Evolutionary conservation across 1,139 yeast species (phyloP).

Genomic region (Geotrichum reessii): DNA sequence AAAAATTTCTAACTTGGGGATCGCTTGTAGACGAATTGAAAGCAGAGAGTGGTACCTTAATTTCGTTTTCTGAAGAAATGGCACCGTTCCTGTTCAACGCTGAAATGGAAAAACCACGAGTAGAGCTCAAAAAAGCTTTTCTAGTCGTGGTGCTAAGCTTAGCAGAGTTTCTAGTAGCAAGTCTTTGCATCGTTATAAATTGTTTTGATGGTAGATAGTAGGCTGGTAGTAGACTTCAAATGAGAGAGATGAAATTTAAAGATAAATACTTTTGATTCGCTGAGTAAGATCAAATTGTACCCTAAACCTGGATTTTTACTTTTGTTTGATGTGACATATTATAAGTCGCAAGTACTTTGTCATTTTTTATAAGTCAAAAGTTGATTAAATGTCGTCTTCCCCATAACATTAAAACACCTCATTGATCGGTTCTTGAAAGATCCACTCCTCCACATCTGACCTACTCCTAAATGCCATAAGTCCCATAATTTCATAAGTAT

Average conservation of each 20-base stretch:
- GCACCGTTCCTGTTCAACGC: slow-evolving; percentile 5
- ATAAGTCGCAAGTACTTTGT: background rate
- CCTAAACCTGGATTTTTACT: background rate
- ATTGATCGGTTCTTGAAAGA: background rate
- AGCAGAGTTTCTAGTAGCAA: slow-evolving; percentile 2
- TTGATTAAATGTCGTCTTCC: background rate
- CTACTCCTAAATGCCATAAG: background rate
- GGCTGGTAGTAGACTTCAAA: background rate
- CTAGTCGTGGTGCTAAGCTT: background rate
- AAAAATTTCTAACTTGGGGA: slow-evolving; percentile 68
- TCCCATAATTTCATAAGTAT: background rate
- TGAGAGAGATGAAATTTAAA: background rate
- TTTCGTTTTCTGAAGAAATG: slow-evolving; percentile 9
- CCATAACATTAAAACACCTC: background rate
- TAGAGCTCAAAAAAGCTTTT: background rate
- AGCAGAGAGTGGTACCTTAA: slow-evolving; percentile 20
- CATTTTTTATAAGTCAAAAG: background rate
- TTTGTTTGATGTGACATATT: background rate
- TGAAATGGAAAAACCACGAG: slow-evolving; percentile 9
- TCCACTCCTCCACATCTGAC: background rate
- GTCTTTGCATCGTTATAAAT: slow-evolving; percentile 12
- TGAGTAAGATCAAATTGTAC: background rate
- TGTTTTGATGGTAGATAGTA: background rate
- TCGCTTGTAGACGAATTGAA: slow-evolving; percentile 48
- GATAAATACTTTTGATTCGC: background rate